Evolutionary conservation across 2,329 filamentous ascomycete species (phyloP), one percentile per base, ranked within the genome.

Genomic region (Cercospora canescens): DNA sequence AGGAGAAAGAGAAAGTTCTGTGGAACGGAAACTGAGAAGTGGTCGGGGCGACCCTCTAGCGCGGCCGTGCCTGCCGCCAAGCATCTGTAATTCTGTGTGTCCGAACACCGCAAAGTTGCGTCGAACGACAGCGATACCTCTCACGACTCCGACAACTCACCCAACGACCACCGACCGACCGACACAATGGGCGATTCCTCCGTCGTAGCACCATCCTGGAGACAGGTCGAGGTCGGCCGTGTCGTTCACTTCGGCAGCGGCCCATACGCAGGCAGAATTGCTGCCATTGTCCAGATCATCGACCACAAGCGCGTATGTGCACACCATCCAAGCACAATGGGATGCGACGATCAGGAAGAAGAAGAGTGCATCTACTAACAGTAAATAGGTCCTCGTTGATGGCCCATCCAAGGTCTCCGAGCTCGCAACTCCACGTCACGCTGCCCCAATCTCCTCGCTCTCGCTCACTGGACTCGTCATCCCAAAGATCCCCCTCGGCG

Each of bases 261-360:
- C 80, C 89, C 90, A 77, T 91, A 85, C 86, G 85, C 86, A 76
- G 94, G 94, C 86, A 92, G 92, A 82, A 89, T 98, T 78, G 96
- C 94, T 79, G 86, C 90, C 79, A 94, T 99, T 80, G 93, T 97
- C 84, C 94, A 99, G 90, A 98, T 99, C 84, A 95, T 99, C 86
- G 95, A 99, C 86, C 94, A 99, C 91, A 97, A 97, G 89, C 93
- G 95, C 86, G 95, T 99, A 96, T 82, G 95, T 93, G 26, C 65
- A 26, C 52, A 54, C 39, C 54, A 28, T 57, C 26, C 39, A 50
- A 41, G 41, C 14, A 63, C 64, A 24, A 16, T 26, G 64, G 48
- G 62, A 65, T 52, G 64, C 58, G 64, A 55, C 39, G 50, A 18
- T 55, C 58, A 26, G 39, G 55, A 55, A 48, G 39, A 59, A 58